A percentile compares a stretch with the other conserved stretches of the same genome.
These are phyloP conservation scores for Apiospora saccharicola DNA, from an alignment of 2,329 filamentous ascomycete genomes.

Conservation along the genomic window DNA sequence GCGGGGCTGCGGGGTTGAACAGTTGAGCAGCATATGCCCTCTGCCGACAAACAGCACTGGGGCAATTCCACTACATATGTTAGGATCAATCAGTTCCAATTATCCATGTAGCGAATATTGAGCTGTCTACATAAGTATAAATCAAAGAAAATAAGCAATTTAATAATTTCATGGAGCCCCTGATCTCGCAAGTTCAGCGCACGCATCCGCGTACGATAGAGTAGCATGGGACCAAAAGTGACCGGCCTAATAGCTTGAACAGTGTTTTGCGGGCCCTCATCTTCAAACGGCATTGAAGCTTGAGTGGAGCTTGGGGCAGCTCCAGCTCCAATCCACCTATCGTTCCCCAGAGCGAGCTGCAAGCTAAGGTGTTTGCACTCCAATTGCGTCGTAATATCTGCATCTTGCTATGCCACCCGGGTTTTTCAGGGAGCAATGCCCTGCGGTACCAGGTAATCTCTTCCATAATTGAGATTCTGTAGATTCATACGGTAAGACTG, in stretches of 20 bases:
- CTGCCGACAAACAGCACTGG: not conserved
- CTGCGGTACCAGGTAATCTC: not conserved
- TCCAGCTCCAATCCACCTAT: not conserved
- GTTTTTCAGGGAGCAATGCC: not conserved
- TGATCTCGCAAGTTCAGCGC: not conserved
- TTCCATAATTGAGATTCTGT: not conserved
- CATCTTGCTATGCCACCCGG: not conserved
- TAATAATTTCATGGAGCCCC: not conserved
- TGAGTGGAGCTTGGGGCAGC: conserved; percentile 7
- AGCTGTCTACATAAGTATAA: too few species aligned
- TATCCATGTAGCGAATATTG: not conserved
- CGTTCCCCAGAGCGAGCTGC: not conserved
- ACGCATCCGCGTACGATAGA: not conserved
- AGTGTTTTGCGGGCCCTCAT: not conserved
- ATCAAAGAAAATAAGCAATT: not conserved
- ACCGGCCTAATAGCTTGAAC: not conserved
- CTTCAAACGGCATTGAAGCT: conserved; percentile 16
- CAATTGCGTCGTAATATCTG: not conserved
- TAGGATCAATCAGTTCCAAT: not conserved
- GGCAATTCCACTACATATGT: not conserved
- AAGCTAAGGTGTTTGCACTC: not conserved
- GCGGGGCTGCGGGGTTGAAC: conserved; percentile 6
- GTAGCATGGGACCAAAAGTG: not conserved
- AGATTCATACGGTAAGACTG: not conserved
- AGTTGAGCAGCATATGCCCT: not conserved